phyloP scores from a whole-genome alignment of 2,329 filamentous ascomycete genomes.

The Huntiella savannae region DNA sequence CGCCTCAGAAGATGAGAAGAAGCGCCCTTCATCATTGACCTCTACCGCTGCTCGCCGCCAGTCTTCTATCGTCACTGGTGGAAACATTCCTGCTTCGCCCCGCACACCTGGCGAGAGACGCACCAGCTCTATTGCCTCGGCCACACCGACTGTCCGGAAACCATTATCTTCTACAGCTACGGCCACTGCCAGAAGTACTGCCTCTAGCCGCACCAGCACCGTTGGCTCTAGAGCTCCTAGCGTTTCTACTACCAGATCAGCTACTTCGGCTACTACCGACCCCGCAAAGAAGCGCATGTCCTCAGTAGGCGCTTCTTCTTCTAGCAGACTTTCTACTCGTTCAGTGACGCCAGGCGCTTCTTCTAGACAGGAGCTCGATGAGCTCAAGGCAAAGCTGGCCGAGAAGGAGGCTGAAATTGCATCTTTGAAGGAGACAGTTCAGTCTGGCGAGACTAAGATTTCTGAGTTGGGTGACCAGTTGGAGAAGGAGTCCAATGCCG shows the following conservation, averaged over 20 bases:
- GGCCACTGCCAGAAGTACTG: background rate
- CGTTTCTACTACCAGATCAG: constrained; percentile 20
- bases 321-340: constrained; percentile 20
- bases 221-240: constrained; percentile 17
- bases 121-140: constrained; percentile 21
- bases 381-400: constrained; percentile 38
- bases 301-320: constrained; percentile 22
- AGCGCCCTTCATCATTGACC: constrained; percentile 15
- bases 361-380: constrained; percentile 36
- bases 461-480: constrained; percentile 33
- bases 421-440: constrained; percentile 35
- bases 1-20: constrained; percentile 32
- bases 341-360: constrained; percentile 19
- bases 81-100: constrained; percentile 15
- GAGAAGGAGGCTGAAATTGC: constrained; percentile 39
- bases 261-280: constrained; percentile 18
- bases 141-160: constrained; percentile 15
- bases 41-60: constrained; percentile 19
- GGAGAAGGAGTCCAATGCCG: constrained; percentile 23
- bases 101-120: constrained; percentile 16
- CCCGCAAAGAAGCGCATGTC: constrained; percentile 41
- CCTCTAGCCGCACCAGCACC: constrained; percentile 12
- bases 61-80: constrained; percentile 16
- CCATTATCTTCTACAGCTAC: constrained; percentile 6
- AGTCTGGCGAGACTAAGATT: constrained; percentile 35